Percentiles rank a stretch among this genome's conserved stretches.
Conservation (phyloP, 176 grass and related monocot genomes). For the Dactylis glomerata region DNA sequence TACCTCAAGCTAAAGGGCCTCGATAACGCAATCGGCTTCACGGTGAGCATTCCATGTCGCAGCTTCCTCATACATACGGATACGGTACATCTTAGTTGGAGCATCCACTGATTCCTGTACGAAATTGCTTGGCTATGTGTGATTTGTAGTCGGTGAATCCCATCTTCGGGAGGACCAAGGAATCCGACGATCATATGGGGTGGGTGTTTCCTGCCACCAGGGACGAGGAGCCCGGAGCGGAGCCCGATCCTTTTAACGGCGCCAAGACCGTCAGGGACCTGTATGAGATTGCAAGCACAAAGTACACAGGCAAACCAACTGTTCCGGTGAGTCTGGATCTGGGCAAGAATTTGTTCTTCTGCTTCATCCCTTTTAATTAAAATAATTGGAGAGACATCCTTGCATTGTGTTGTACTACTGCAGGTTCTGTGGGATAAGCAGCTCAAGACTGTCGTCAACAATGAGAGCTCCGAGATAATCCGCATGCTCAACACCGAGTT, state of each 20-base stretch:
- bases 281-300: conserved; percentile 75
- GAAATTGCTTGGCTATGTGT: background rate
- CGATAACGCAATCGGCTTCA: conserved; percentile 61
- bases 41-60: conserved; percentile 25
- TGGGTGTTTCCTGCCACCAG: conserved; percentile 72
- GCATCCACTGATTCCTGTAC: background rate
- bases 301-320: conserved; percentile 77
- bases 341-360: background rate
- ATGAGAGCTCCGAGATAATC: conserved; percentile 96
- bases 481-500: conserved; percentile 94
- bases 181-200: conserved; percentile 72
- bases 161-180: conserved; percentile 84
- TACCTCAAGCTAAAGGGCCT: conserved; percentile 94
- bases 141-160: conserved; percentile 59
- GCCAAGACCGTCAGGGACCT: conserved; percentile 72
- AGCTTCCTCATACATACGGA: no score
- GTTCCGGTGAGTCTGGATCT: conserved; percentile 62
- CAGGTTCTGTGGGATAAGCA: conserved; percentile 97
- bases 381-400: background rate
- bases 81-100: background rate
- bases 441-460: conserved; percentile 83
- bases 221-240: conserved; percentile 65
- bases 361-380: background rate
- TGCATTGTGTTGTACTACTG: background rate
- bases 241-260: conserved; percentile 62